Base-by-base conservation (phyloP, 306 rosid species). In the Pyrus betulifolia region DNA sequence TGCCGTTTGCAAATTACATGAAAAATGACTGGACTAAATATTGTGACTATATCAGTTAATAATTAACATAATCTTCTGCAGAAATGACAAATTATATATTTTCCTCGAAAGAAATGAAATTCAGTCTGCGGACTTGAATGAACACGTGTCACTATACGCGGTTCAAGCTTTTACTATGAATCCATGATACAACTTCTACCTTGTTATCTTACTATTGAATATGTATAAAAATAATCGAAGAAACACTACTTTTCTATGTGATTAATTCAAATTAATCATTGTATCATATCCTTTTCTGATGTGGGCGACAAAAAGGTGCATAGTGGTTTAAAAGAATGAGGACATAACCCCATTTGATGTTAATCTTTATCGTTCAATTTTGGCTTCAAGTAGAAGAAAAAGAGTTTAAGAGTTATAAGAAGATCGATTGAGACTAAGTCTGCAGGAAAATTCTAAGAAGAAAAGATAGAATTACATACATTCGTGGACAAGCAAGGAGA, bases 301-400 rank as follows among this genome's bases (percentile, higher is more conserved):
- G 73, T 52, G 78, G 65, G 60, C 31, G 65, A 74, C 79, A 74
- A 80, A 74, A 70, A 74, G 78, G 79, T 13, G 25, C 63, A 74
- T 15, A 25, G 79, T 73, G 40, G 70, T 68, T 67, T 35, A 54
- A 66, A 25, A 76, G 52, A 76, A 54, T 2, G 28, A 60, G 27
- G 71, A 68, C 46, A 73, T 3, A 42, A 40, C 63, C 60, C 61
- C 18, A 49, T 35, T 71, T 69, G 25, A 65, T 63, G 6, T 73
- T 25, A 55, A 38, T 46, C 60, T 25, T 25, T 33, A 19, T 14
- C 27, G 18, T 76, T 46, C n/a, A 67, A 25, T 74, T 78, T 62
- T 73, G 73, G 52, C 67, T 51, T 67, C 19, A 49, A 45, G 74
- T 40, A 28, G 21, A 28, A 19, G 55, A 17, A 9, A 44, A 9